Conservation (phyloP, 345 rosid genomes). For the Acer yangbiense region DNA sequence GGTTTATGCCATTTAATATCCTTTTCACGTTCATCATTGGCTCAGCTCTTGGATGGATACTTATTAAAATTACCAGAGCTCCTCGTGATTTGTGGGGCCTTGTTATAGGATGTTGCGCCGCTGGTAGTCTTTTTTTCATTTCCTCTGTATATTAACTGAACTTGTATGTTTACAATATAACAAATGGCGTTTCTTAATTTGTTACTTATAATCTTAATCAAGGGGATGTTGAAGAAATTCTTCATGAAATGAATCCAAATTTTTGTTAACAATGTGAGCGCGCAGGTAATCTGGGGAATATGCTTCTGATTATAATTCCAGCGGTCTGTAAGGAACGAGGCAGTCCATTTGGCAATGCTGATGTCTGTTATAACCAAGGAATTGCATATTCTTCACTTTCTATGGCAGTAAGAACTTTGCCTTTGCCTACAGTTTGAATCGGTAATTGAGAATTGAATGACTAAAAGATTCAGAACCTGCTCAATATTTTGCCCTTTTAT, state of each 20-base stretch:
- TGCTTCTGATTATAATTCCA: conserved; percentile 40
- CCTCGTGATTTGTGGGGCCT: conserved; percentile 14
- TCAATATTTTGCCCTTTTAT: conserved; percentile 1
- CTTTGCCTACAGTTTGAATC: conserved; percentile 4
- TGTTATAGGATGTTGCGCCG: conserved; percentile 19
- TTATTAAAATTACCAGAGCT: conserved; percentile 12
- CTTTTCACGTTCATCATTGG: conserved; percentile 1
- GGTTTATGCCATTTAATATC: conserved; percentile 22
- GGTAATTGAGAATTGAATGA: neutral
- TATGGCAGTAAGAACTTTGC: conserved; percentile 34
- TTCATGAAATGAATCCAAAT: neutral
- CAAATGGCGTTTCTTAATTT: neutral
- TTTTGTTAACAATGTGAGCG: neutral
- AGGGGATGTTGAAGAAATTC: neutral
- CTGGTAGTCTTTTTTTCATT: neutral
- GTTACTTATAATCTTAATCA: neutral
- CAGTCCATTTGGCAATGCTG: conserved; percentile 36
- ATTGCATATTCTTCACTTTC: conserved; percentile 40
- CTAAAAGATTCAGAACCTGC: neutral
- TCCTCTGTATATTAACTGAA: no score
- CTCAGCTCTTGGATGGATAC: conserved; percentile 15
- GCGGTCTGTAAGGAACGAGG: conserved; percentile 29
- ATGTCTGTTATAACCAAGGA: conserved; percentile 25
- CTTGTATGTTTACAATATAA: neutral
- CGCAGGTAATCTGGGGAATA: conserved; percentile 37